A percentile compares a stretch with the other conserved stretches of the same genome.
These are phyloP conservation scores for Globisporangium paddicum DNA, from an alignment of 352 stramenopile species.

Conservation along the genomic window DNA sequence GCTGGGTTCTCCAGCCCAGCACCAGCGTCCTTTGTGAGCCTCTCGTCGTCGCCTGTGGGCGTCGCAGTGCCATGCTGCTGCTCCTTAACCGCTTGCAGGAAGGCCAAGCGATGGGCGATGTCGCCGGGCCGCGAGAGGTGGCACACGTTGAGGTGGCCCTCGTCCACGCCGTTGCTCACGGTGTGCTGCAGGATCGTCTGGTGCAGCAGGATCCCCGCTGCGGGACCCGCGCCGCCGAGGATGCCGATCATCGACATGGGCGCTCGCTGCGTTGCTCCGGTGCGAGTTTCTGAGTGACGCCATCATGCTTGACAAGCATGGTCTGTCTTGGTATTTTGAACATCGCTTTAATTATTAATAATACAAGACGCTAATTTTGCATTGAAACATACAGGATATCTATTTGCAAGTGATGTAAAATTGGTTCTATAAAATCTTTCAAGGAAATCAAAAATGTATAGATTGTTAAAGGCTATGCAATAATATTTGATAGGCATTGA, in stretches of 20 bases:
- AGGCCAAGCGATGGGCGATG: slow-evolving; percentile 31
- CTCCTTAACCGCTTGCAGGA: slow-evolving; percentile 16
- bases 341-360: too few species aligned
- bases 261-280: neutral
- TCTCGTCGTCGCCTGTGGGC: neutral
- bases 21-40: neutral
- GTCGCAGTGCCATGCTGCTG: neutral
- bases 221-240: slow-evolving; percentile 38
- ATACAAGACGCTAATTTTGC: too few species aligned
- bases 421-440: neutral
- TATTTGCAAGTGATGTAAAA: neutral
- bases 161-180: slow-evolving; percentile 35
- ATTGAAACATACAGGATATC: too few species aligned
- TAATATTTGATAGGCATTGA: too few species aligned
- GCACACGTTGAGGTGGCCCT: slow-evolving; percentile 42
- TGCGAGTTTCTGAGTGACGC: neutral
- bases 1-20: slow-evolving; percentile 35
- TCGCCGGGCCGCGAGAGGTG: slow-evolving; percentile 42
- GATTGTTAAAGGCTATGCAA: too few species aligned
- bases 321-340: too few species aligned
- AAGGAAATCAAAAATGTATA: neutral
- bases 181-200: slow-evolving; percentile 48
- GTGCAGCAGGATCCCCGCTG: slow-evolving; percentile 46
- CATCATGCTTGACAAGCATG: too few species aligned
- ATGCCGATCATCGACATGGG: slow-evolving; percentile 33